Conservation (phyloP, 2,329 filamentous ascomycete species). For the Aspergillus brasiliensis region DNA sequence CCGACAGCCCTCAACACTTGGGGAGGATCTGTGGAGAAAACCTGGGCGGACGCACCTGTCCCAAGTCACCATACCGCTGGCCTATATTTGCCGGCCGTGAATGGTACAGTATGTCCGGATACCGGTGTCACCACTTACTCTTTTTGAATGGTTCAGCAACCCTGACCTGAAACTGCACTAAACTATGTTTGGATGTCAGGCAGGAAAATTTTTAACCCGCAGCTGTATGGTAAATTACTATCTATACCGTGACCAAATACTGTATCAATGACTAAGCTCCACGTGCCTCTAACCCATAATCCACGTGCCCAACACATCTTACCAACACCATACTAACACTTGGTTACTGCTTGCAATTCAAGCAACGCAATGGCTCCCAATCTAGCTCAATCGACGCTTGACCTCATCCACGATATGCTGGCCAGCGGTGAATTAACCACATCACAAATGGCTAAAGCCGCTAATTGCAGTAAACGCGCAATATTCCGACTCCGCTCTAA, state of each 20-base stretch:
- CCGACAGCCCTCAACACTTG: slow-evolving; percentile 18
- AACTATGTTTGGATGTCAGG: neutral
- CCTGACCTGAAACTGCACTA: neutral
- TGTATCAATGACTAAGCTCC: neutral
- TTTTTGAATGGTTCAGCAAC: neutral
- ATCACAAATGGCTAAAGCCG: too few species aligned
- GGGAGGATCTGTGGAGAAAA: slow-evolving; percentile 28
- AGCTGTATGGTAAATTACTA: neutral
- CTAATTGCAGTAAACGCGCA: too few species aligned
- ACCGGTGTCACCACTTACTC: neutral
- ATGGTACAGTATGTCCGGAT: neutral
- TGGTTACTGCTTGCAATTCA: neutral
- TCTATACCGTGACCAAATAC: neutral
- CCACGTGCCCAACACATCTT: neutral
- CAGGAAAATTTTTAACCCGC: neutral
- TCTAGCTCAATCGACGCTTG: neutral
- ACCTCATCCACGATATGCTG: too few species aligned
- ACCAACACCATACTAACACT: neutral
- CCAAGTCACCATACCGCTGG: neutral
- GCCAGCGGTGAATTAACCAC: too few species aligned
- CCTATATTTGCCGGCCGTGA: neutral
- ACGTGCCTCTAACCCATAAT: neutral
- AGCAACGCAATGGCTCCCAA: neutral
- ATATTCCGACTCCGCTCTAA: too few species aligned
- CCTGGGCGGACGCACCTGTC: neutral